Percentiles rank a stretch among this genome's conserved stretches.
Conservation (phyloP, 441 rosid genomes). For the Hura crepitans region DNA sequence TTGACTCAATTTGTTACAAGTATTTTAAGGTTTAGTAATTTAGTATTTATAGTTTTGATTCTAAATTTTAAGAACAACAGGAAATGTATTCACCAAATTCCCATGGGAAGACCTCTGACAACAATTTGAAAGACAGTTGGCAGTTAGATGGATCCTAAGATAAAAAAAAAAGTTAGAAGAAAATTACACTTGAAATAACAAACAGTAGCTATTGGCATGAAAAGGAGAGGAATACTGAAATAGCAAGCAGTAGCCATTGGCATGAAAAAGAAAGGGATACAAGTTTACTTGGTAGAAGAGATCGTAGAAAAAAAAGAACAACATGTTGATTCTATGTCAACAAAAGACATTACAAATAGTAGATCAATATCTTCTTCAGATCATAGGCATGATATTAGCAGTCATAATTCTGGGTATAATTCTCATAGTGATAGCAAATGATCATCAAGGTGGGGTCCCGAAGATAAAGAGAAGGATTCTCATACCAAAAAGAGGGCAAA, state of each 20-base stretch:
- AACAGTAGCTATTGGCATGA: constrained; percentile 76
- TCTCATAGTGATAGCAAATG: constrained; percentile 74
- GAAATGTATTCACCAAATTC: constrained; percentile 57
- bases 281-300: constrained; percentile 70
- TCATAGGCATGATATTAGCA: constrained; percentile 51
- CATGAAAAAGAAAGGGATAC: constrained; percentile 97
- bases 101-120: constrained; percentile 48
- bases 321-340: constrained; percentile 43
- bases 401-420: constrained; percentile 40
- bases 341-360: constrained; percentile 45
- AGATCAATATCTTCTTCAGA: constrained; percentile 55
- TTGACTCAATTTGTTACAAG: background rate
- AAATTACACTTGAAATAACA: constrained; percentile 45
- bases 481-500: constrained; percentile 58
- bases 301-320: constrained; percentile 69
- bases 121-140: constrained; percentile 63
- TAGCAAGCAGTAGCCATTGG: constrained; percentile 66
- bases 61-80: constrained; percentile 33
- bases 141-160: constrained; percentile 72
- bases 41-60: background rate
- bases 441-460: constrained; percentile 99
- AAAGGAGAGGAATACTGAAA: constrained; percentile 88
- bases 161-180: constrained; percentile 75
- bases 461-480: constrained; percentile 74
- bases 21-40: background rate